A percentile compares a stretch with the other conserved stretches of the same genome.
Conservation (phyloP, 129 eudicot genomes). For the Flaveria bidentis region DNA sequence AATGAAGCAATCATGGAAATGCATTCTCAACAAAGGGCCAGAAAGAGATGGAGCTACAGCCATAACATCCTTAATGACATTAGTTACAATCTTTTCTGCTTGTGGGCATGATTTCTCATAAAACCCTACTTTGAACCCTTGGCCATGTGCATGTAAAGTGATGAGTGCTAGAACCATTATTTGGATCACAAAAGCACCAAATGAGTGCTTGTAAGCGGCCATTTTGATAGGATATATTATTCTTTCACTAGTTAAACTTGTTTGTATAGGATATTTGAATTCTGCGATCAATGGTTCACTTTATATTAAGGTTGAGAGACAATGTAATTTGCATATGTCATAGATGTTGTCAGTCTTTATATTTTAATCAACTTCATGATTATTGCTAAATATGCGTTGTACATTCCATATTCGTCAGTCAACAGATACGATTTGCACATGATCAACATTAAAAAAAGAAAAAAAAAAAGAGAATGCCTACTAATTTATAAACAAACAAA, state of each 20-base stretch:
- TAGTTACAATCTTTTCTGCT: slow-evolving; percentile 39
- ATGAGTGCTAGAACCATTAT: slow-evolving; percentile 21
- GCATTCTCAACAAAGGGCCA: slow-evolving; percentile 65
- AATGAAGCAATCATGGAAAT: slow-evolving; percentile 70
- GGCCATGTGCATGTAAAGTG: slow-evolving; percentile 25
- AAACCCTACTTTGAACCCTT: slow-evolving; percentile 57
- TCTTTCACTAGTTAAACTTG: not conserved
- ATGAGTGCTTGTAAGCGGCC: slow-evolving; percentile 21
- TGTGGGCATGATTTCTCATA: slow-evolving; percentile 60
- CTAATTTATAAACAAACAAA: no score
- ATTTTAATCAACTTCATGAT: not conserved
- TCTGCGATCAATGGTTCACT: not conserved
- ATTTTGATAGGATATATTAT: not conserved
- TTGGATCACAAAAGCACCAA: slow-evolving; percentile 20
- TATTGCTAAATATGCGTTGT: slow-evolving; percentile 9
- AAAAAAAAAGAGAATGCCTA: not conserved
- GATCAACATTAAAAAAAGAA: not conserved
- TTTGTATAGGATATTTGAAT: slow-evolving; percentile 20
- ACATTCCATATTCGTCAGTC: slow-evolving; percentile 1
- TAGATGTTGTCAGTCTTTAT: not conserved
- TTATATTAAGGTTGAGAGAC: slow-evolving; percentile 3
- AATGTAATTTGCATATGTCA: not conserved
- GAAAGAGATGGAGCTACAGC: slow-evolving; percentile 56
- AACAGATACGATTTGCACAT: slow-evolving; percentile 18
- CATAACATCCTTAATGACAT: slow-evolving; percentile 38